Evolutionary conservation across 306 rosid genomes (phyloP).

Genomic region (Quercus agrifolia): DNA sequence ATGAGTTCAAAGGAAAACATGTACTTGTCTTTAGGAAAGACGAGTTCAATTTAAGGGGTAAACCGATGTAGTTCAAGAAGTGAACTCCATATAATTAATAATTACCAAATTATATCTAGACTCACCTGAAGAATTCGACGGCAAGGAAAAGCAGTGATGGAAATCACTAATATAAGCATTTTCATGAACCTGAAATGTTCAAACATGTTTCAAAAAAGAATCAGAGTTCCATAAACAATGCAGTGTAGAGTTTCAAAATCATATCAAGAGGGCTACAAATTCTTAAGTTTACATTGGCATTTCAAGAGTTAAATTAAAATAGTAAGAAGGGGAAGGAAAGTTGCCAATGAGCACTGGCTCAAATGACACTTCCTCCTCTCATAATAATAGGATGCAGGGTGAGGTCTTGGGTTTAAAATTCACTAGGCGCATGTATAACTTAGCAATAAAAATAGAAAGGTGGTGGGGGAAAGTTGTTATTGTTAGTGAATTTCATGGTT

Average conservation of each 20-base stretch:
- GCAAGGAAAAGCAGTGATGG: conserved; percentile 88
- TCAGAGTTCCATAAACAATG: not conserved
- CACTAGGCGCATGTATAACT: too few species aligned
- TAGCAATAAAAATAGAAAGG: too few species aligned
- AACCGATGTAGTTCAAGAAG: conserved; percentile 1
- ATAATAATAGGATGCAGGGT: too few species aligned
- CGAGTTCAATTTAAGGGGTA: not conserved
- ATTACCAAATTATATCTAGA: not conserved
- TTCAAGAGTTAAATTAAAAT: not conserved
- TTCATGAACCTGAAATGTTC: conserved; percentile 83
- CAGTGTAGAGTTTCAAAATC: not conserved
- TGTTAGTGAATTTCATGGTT: not conserved
- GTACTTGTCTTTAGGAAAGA: too few species aligned
- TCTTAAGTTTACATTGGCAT: not conserved
- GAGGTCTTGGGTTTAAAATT: too few species aligned
- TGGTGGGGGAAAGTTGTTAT: not conserved
- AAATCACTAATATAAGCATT: conserved; percentile 84
- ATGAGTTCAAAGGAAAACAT: too few species aligned
- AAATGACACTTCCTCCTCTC: too few species aligned
- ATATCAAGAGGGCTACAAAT: not conserved
- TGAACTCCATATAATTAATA: not conserved
- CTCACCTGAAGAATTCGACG: conserved; percentile 75
- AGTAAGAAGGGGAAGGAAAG: not conserved
- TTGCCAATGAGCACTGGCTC: not conserved
- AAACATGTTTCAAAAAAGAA: conserved; percentile 16